Evolutionary conservation across 345 rosid genomes (phyloP), one percentile per base, ranked within the genome.

Genomic region (Eucalyptus marginata): DNA sequence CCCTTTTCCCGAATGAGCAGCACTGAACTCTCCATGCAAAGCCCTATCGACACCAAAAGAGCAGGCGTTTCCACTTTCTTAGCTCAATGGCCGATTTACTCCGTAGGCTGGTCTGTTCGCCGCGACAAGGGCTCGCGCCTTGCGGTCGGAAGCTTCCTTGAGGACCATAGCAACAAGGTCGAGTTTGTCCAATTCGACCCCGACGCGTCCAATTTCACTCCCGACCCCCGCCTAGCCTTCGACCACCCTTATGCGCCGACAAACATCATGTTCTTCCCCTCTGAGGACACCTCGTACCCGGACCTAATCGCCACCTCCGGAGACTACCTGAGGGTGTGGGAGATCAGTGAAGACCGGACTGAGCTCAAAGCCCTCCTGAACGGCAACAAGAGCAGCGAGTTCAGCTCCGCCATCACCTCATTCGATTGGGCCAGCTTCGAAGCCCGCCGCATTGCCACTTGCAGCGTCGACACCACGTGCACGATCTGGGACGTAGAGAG

Each of bases 211-310:
- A 89, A 87, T 87, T 94, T 95, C 94, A 40, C 93, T 25, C 62
- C 95, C 79, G 93, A 94, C 18, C 86, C 18, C 86, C 95, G 92
- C 88, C 92, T 94, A 3, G 31, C 93, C 46, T 93, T 93, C 88
- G 94, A 94, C 90, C 96, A 94, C 89, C 97, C 97, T 44, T 95
- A 92, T n/a, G 91, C 96, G 6, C 95, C 96, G 44, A 92, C 97
- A 15, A 95, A 94, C 84, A 79, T 95, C 64, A 91, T 93, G 94
- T 95, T 95, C 91, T 92, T 90, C 90, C 97, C 97, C 50, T 90
- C 92, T 20, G 93, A 93, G 46, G 94, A 93, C 40, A 6, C 90
- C 76, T 7, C 88, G 3, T 90, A 79, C 86, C 93, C 93, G 8
- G 96, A 95, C 86, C 44, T 92, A 47, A 58, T 94, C 50, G 94